Evolutionary conservation across 768 basidiomycete genomes (phyloP).

Genomic region (Boletus sp.): DNA sequence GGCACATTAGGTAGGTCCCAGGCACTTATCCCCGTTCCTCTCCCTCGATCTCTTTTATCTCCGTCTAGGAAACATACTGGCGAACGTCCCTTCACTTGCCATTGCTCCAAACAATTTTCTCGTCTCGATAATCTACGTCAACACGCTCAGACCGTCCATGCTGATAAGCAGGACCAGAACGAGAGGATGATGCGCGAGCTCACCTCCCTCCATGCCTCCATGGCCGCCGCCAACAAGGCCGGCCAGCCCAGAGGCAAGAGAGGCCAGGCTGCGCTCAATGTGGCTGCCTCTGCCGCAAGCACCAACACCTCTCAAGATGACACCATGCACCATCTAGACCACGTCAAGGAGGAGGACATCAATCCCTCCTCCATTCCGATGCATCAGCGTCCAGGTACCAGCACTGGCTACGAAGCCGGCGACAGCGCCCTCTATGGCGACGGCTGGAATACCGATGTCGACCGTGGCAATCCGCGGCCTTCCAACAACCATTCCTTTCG

Average conservation of each 20-base stretch:
- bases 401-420: slow-evolving; percentile 65
- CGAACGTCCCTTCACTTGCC: slow-evolving; percentile 93
- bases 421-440: slow-evolving; percentile 29
- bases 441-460: slow-evolving; percentile 38
- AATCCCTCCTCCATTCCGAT: slow-evolving; percentile 26
- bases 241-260: slow-evolving; percentile 39
- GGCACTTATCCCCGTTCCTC: slow-evolving; percentile 17
- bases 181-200: slow-evolving; percentile 90
- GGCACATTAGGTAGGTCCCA: slow-evolving; percentile 82
- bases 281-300: neutral
- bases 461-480: slow-evolving; percentile 36
- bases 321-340: slow-evolving; percentile 20
- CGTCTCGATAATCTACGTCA: slow-evolving; percentile 96
- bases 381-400: slow-evolving; percentile 65
- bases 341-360: slow-evolving; percentile 44
- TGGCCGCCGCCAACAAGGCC: slow-evolving; percentile 55
- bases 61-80: slow-evolving; percentile 89
- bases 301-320: slow-evolving; percentile 16
- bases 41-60: slow-evolving; percentile 24
- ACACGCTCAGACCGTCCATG: slow-evolving; percentile 95
- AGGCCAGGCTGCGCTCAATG: slow-evolving; percentile 22
- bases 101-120: slow-evolving; percentile 93
- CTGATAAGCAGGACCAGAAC: slow-evolving; percentile 88
- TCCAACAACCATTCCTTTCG: slow-evolving; percentile 66
- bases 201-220: slow-evolving; percentile 75